Base-by-base conservation (phyloP, 176 grass and related monocot genomes). In the Oryza meridionalis region DNA sequence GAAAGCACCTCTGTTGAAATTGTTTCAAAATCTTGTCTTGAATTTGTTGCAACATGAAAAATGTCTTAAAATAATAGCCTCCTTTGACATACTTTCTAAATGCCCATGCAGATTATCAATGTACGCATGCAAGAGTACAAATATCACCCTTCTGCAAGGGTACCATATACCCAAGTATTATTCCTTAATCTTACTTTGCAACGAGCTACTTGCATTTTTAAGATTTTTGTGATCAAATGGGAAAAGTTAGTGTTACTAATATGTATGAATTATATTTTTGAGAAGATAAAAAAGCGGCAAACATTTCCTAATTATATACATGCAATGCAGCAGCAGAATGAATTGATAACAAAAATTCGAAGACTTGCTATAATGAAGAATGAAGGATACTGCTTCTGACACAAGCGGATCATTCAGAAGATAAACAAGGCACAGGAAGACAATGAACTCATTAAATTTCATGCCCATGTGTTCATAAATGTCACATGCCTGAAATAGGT, bases 371-470 rank as follows among this genome's bases (percentile, higher is more conserved):
- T 16, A 25, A 13, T 15, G 27, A 70, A 59, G 49, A n/a, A 53
- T 82, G 21, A 85, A 94, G 93, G 93, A 95, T 99, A 98, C 96
- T 81, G 87, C 93, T 92, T 98, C 78, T 79, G 62, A 91, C 83
- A 88, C 85, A 29, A 86, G 75, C 1, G 96, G 93, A 71, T 94
- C 96, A 70, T 95, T 94, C 74, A 98, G 93, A 88, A 98, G 91
- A 93, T 95, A 95, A 71, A 98, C 92, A 53, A 98, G 93, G 91
- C 96, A 98, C n/a, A 98, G 62, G 89, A 98, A 94, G 84, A 98
- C 96, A 77, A 98, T 92, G 29, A 98, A 98, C 86, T 98, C 96
- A 76, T 95, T 98, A 78, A 98, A 98, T 81, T 96, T 98, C 91
- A 98, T 95, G 67, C 93, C 93, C 96, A 94, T 89, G 37, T 86